Conservation (phyloP, 495 filamentous ascomycete species). For the Pyronema omphalodes region DNA sequence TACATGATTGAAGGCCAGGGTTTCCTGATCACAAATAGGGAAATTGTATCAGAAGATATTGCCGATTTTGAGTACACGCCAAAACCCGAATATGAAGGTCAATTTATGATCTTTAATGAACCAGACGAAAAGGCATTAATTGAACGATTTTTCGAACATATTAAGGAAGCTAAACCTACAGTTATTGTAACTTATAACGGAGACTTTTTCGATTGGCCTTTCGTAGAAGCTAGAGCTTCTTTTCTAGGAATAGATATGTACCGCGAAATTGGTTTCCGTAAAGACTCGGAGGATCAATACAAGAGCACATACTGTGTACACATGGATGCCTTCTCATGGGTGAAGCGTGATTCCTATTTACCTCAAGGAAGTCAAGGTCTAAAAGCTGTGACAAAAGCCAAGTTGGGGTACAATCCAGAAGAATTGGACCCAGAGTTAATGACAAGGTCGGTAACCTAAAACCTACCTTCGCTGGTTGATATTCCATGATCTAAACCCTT, state of each 20-base stretch:
- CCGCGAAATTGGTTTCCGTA: constrained; percentile 87
- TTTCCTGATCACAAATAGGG: constrained; percentile 93
- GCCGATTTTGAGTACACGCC: constrained; percentile 96
- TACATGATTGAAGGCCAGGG: constrained; percentile 99
- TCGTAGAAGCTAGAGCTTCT: constrained; percentile 82
- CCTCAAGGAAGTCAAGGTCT: constrained; percentile 93
- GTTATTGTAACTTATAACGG: constrained; percentile 99
- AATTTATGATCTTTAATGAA: constrained; percentile 96
- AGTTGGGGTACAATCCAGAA: constrained; percentile 95
- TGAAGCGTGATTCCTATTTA: constrained; percentile 94
- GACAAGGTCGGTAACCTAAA: constrained; percentile 38
- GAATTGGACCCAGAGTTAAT: constrained; percentile 96
- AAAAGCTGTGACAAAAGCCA: constrained; percentile 93
- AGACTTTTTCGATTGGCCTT: constrained; percentile 99
- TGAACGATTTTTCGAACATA: constrained; percentile 85
- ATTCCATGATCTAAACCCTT: neutral
- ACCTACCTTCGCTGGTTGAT: neutral
- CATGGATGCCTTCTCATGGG: constrained; percentile 98
- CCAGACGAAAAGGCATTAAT: constrained; percentile 75
- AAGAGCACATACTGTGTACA: constrained; percentile 88
- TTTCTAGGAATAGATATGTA: constrained; percentile 99
- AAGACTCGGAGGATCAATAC: constrained; percentile 88
- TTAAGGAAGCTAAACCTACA: constrained; percentile 85
- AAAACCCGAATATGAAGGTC: constrained; percentile 84
- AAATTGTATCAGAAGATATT: constrained; percentile 96